These are phyloP conservation scores for Craspedostauros australis DNA, from an alignment of 108 stramenopile species.

Conservation along the genomic window DNA sequence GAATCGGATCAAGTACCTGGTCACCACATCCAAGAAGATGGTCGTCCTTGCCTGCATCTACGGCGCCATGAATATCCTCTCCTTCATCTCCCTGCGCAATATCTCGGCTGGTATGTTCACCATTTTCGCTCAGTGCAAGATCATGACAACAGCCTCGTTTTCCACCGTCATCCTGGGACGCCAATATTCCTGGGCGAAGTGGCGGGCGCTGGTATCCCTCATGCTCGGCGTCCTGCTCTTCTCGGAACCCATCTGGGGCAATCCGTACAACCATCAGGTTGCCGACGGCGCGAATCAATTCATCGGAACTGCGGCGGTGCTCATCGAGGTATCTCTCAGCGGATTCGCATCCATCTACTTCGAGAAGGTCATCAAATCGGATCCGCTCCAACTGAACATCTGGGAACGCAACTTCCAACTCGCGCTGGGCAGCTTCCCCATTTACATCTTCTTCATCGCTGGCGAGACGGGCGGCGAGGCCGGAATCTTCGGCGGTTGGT, in stretches of 20 bases:
- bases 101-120: conserved; percentile 92
- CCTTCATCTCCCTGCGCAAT: conserved; percentile 78
- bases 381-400: conserved; percentile 65
- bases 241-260: conserved; percentile 75
- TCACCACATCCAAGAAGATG: conserved; percentile 78
- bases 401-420: conserved; percentile 92
- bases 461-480: conserved; percentile 48
- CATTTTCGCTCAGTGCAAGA: conserved; percentile 87
- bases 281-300: conserved; percentile 42
- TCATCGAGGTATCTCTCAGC: conserved; percentile 83
- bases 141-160: conserved; percentile 88
- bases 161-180: conserved; percentile 71
- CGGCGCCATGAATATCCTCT: conserved; percentile 89
- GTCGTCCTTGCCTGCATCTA: conserved; percentile 81
- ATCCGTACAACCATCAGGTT: conserved; percentile 11
- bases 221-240: conserved; percentile 87
- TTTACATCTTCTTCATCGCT: conserved; percentile 60
- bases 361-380: conserved; percentile 85
- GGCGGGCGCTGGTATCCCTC: conserved; percentile 84
- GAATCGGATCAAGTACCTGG: conserved; percentile 45
- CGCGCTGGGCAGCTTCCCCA: conserved; percentile 56
- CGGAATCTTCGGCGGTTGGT: conserved; percentile 74
- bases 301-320: conserved; percentile 77
- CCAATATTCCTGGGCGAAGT: conserved; percentile 78
- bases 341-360: conserved; percentile 95